These are phyloP conservation scores for Aspergillus hiratsukae DNA, from an alignment of 2,329 filamentous ascomycete species.

Conservation along the genomic window DNA sequence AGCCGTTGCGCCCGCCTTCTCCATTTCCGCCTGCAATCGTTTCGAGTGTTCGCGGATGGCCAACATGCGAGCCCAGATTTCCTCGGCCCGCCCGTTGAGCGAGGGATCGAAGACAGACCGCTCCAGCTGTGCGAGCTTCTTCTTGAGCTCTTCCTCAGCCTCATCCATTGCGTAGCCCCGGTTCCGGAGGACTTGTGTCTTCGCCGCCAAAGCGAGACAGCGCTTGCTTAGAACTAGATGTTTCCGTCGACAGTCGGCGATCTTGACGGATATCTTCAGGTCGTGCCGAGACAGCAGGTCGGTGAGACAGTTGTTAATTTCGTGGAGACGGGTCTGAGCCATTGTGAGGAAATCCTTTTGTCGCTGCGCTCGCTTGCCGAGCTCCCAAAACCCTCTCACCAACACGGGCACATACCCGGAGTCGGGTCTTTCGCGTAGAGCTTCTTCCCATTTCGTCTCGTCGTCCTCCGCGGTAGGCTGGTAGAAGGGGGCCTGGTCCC, in stretches of 20 bases:
- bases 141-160: conserved; percentile 59
- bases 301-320: conserved; percentile 61
- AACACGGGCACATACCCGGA: conserved; percentile 57
- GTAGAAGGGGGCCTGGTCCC: conserved; percentile 58
- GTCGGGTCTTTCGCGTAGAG: conserved; percentile 55
- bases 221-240: conserved; percentile 58
- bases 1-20: conserved; percentile 46
- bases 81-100: conserved; percentile 57
- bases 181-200: conserved; percentile 60
- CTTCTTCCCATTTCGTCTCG: conserved; percentile 61
- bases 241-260: conserved; percentile 55
- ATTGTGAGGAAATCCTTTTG: conserved; percentile 55
- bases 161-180: conserved; percentile 62
- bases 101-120: conserved; percentile 57
- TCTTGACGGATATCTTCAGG: conserved; percentile 54
- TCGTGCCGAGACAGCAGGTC: conserved; percentile 58
- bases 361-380: conserved; percentile 54
- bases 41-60: conserved; percentile 56
- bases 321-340: conserved; percentile 56
- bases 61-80: conserved; percentile 65
- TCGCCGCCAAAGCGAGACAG: conserved; percentile 57
- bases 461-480: conserved; percentile 55
- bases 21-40: conserved; percentile 56
- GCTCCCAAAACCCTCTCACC: conserved; percentile 55
- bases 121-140: conserved; percentile 56